These are phyloP conservation scores for Climacium dendroides DNA, from an alignment of 225 moss, liverwort and hornwort genomes.

Conservation along the genomic window DNA sequence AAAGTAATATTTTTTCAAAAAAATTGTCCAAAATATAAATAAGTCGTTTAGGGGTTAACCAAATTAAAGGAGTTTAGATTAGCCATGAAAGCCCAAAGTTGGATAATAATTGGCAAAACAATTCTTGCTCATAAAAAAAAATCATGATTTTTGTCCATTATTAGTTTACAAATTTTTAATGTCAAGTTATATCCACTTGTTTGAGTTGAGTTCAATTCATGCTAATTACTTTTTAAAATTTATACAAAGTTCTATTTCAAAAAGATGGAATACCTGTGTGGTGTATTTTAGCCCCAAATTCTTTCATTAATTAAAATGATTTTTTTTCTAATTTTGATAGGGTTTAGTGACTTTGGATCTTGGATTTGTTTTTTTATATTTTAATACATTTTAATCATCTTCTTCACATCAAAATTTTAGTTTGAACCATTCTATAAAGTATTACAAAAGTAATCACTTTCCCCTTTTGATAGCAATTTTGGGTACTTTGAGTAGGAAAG, in stretches of 20 bases:
- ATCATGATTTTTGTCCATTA: background rate
- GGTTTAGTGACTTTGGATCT: background rate
- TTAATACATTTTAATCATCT: too few relatives aligned
- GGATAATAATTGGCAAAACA: background rate
- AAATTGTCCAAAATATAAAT: too few relatives aligned
- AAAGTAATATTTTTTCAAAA: too few relatives aligned
- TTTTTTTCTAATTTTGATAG: background rate
- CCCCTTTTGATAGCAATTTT: too few relatives aligned
- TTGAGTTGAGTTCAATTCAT: background rate
- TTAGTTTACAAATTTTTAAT: background rate
- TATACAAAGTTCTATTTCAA: background rate
- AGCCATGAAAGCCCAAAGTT: background rate
- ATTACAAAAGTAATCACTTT: too few relatives aligned
- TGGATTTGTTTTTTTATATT: background rate
- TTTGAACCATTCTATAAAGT: too few relatives aligned
- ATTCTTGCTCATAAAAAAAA: background rate
- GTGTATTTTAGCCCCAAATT: background rate
- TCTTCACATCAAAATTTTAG: too few relatives aligned
- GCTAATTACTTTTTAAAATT: background rate
- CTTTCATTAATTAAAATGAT: background rate
- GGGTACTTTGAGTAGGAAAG: too few relatives aligned
- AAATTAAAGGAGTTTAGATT: background rate
- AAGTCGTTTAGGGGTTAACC: background rate
- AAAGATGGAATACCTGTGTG: background rate
- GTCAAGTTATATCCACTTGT: background rate